Evolutionary conservation across 176 grass and related monocot species (phyloP).

Genomic region (Phoenix dactylifera): DNA sequence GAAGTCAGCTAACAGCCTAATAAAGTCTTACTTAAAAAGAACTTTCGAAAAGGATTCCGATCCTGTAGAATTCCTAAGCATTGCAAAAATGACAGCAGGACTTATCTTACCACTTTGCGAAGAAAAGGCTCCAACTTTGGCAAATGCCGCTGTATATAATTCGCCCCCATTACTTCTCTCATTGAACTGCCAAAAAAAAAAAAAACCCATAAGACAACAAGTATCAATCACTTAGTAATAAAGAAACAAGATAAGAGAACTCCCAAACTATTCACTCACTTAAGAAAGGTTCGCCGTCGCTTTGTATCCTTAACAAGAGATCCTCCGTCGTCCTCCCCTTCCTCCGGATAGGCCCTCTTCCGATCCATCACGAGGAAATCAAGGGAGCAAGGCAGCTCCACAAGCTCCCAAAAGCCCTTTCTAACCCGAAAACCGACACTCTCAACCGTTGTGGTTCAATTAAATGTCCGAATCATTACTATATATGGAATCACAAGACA

Average conservation of each 20-base stretch:
- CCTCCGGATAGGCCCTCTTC: constrained; percentile 36
- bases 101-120: constrained; percentile 53
- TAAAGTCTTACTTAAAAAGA: too few species aligned
- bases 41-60: too few species aligned
- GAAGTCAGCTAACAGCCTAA: too few species aligned
- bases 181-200: constrained; percentile 31
- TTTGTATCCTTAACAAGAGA: constrained; percentile 42
- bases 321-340: constrained; percentile 49
- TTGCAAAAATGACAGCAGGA: not conserved
- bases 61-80: too few species aligned
- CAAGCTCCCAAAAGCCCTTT: not conserved
- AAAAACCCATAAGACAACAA: not conserved
- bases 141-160: constrained; percentile 75
- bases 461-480: not conserved
- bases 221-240: not conserved
- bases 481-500: constrained; percentile 58
- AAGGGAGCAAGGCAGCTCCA: too few species aligned
- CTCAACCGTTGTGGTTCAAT: not conserved
- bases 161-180: constrained; percentile 66
- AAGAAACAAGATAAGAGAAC: constrained; percentile 5
- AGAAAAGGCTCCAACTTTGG: constrained; percentile 77
- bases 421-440: constrained; percentile 1
- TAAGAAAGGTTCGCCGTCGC: constrained; percentile 43
- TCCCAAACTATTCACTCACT: constrained; percentile 29
- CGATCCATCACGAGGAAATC: constrained; percentile 26